Evolutionary conservation across 768 basidiomycete species (phyloP), one percentile per base, ranked within the genome.

Genomic region (Dentipellis sp.): DNA sequence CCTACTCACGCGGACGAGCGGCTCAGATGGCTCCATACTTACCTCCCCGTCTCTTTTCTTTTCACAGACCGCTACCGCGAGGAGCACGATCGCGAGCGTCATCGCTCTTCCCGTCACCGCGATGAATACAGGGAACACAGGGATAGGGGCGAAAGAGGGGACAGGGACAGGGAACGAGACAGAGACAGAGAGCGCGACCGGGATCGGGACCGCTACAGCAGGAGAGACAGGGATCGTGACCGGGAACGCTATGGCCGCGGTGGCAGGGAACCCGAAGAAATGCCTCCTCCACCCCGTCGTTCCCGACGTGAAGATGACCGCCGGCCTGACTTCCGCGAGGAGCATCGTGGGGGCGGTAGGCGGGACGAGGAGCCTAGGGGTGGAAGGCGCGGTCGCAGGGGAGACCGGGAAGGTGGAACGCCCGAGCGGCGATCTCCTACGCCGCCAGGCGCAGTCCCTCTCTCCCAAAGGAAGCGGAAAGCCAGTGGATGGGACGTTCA

Each of bases 401-500:
- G 77, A 46, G 78, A 76, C 29, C 74, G 67, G 39, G 76, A 78
- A 38, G 75, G 77, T 10, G 87, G 83, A 19, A 84, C 88, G 12
- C 88, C 85, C 1, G 90, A 91, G 59, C 75, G 88, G 62, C 74
- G 94, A 63, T 91, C 88, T 0, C 94, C 95, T 10, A 98, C 95
- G 10, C 97, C 97, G 0, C 85, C 91, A 65, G 89, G 87, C 50
- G 80, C 83, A 12, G 73, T 83, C 42, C 85, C 91, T 0, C 71
- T 99, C 59, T 86, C 88, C 8, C 91, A 97, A 66, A 77, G 94
- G 59, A 88, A 87, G 67, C 76, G 94, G 29, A 91, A 90, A 64
- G 88, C 91, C 5, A 93, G 91, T 47, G 90, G 91, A 0, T 99
- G 97, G 97, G 93, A 99, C 70, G 87, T 97, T 19, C 88, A 93